phyloP scores from a whole-genome alignment of 306 rosid genomes.

The cucumber (Cucumis sativus) region Cucumber_9930_V3 NC_026659.2:25752501-25753000 shows the following conservation, averaged over 20 bases:
- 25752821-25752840: slow-evolving; percentile 62
- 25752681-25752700: not conserved
- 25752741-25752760: slow-evolving; percentile 25
- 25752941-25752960: slow-evolving; percentile 93
- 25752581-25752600: not conserved
- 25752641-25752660: not conserved
- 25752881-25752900: slow-evolving; percentile 77
- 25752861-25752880: slow-evolving; percentile 82
- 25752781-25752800: slow-evolving; percentile 62
- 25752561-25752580: not conserved
- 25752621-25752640: not conserved
- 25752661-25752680: not conserved
- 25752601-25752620: not conserved
- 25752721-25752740: not conserved
- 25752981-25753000: slow-evolving; percentile 80
- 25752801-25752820: slow-evolving; percentile 88
- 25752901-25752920: slow-evolving; percentile 69
- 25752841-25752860: slow-evolving; percentile 73
- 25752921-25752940: slow-evolving; percentile 88
- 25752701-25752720: not conserved
- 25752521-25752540: not conserved
- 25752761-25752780: slow-evolving; percentile 79
- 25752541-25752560: not conserved
- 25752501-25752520: not conserved
- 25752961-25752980: slow-evolving; percentile 74